phyloP scores from a whole-genome alignment of 352 stramenopile species.

The Phytopythium oedochilum region DNA sequence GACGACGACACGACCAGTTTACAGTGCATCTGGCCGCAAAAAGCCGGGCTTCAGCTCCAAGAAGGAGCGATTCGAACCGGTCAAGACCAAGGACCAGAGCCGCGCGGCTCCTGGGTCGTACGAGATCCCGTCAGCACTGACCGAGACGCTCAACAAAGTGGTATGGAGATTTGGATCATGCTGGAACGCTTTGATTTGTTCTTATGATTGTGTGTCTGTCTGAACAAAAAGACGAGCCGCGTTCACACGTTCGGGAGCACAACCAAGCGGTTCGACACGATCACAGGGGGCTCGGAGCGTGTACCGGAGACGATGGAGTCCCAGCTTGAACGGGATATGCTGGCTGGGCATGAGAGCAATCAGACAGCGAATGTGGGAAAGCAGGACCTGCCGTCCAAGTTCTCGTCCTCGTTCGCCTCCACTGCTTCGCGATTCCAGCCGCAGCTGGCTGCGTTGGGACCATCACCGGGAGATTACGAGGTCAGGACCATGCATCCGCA shows the following conservation, averaged over 20 bases:
- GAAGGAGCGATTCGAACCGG: conserved; percentile 58
- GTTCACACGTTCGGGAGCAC: conserved; percentile 70
- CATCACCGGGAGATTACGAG: conserved; percentile 73
- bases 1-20: conserved; percentile 16
- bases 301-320: conserved; percentile 34
- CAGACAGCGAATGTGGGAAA: conserved; percentile 9
- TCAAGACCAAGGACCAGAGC: conserved; percentile 37
- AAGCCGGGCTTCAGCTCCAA: conserved; percentile 64
- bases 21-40: conserved; percentile 23
- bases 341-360: conserved; percentile 8
- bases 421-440: conserved; percentile 51
- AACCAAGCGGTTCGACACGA: conserved; percentile 65
- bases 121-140: conserved; percentile 47
- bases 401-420: conserved; percentile 63
- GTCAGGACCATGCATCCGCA: conserved; percentile 12
- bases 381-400: conserved; percentile 31
- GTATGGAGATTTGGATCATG: conserved; percentile 8
- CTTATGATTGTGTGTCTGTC: not conserved
- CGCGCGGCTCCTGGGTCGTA: conserved; percentile 64
- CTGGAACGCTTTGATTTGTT: not conserved
- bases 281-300: conserved; percentile 16
- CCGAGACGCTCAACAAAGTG: conserved; percentile 69
- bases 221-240: conserved; percentile 63
- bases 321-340: conserved; percentile 61
- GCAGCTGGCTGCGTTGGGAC: conserved; percentile 20